Evolutionary conservation across 306 rosid species (phyloP).

Genomic region (Cucurbita ficifolia): DNA sequence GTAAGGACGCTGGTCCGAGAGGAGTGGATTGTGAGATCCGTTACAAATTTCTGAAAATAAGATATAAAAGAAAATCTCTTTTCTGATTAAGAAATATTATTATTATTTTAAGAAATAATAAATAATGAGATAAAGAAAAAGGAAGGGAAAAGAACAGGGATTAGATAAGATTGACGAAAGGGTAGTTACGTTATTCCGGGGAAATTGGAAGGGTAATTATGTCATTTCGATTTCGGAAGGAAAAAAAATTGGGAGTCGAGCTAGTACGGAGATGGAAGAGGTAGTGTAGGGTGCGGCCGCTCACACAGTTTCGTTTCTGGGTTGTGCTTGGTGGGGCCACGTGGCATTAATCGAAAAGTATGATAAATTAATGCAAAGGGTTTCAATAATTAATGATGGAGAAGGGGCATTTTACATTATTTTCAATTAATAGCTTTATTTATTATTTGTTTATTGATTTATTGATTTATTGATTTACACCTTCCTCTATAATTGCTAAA

Average conservation of each 20-base stretch:
- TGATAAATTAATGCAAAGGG: background rate
- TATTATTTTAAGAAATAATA: background rate
- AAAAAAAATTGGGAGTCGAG: background rate
- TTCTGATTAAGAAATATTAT: background rate
- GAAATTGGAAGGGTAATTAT: background rate
- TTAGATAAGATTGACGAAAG: no score
- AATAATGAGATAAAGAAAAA: no score
- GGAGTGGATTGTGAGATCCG: no score
- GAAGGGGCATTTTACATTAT: background rate
- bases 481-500: slow-evolving; percentile 1
- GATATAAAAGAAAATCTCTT: no score
- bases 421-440: background rate
- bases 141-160: no score
- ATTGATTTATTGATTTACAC: background rate
- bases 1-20: no score
- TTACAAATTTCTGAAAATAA: no score
- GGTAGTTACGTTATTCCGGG: background rate
- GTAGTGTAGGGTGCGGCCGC: background rate
- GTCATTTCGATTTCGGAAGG: background rate
- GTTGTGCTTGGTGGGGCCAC: background rate
- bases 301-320: background rate
- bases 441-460: background rate
- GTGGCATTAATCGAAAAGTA: background rate
- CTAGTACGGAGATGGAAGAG: background rate
- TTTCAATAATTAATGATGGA: background rate